A percentile compares a stretch with the other conserved stretches of the same genome.
Conservation (phyloP, 805 yeast species). For the Saccharomycopsis selenospora region DNA sequence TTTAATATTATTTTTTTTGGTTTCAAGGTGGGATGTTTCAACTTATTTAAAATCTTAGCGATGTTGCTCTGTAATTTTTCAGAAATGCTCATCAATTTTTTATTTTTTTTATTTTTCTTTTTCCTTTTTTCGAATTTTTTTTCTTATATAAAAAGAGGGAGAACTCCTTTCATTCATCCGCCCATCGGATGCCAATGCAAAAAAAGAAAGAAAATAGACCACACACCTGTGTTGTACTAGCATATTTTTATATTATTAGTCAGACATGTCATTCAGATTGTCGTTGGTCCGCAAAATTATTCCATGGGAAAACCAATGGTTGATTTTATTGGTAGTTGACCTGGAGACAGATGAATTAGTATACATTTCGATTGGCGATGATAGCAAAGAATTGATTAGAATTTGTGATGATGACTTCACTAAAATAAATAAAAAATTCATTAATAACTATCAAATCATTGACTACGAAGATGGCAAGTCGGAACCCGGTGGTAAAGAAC, state of each 20-base stretch:
- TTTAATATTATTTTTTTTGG: too few relatives aligned
- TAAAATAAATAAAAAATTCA: background rate
- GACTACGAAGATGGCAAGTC: background rate
- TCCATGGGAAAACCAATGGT: background rate
- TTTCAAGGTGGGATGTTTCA: too few relatives aligned
- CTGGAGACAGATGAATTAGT: background rate
- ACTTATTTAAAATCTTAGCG: too few relatives aligned
- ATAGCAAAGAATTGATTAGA: background rate
- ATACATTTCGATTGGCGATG: background rate
- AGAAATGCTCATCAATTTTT: too few relatives aligned
- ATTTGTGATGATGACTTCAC: background rate
- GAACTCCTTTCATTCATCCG: too few relatives aligned
- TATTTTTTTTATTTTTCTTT: too few relatives aligned
- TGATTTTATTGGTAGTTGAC: background rate
- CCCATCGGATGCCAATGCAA: too few relatives aligned
- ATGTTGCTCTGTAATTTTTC: too few relatives aligned
- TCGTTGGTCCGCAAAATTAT: background rate
- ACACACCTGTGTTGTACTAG: too few relatives aligned
- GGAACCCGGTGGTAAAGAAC: background rate
- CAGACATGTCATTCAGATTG: background rate
- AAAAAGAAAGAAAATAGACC: too few relatives aligned
- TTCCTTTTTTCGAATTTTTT: too few relatives aligned
- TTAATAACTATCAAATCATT: background rate
- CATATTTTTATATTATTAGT: background rate
- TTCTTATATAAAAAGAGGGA: too few relatives aligned